Evolutionary conservation across 345 rosid genomes (phyloP), one percentile per base, ranked within the genome.

Genomic region (Populus simonii): DNA sequence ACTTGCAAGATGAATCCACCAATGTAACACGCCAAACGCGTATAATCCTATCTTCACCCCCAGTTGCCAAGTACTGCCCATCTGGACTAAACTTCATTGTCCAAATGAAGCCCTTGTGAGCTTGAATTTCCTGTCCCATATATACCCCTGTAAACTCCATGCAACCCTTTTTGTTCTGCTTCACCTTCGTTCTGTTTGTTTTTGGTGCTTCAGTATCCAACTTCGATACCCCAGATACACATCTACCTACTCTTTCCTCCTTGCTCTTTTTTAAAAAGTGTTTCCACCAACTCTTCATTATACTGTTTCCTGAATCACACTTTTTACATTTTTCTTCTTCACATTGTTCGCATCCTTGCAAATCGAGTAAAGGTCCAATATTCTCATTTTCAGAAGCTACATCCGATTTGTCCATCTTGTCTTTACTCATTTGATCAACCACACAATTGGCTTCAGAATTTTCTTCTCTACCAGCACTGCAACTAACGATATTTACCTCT

Each of bases 51-150:
- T 93, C 99, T 80, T 88, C 93, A 6, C 99, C 99, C 45, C 96
- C 98, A 0, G 88, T 95, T 1, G 97, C 98, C 80, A 95, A 81
- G 68, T 76, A 93, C 72, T 79, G 86, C 17, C 98, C 97, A 78
- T 89, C 92, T n/a, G 97, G 90, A 69, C 97, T 95, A 75, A 93
- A 95, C 90, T 93, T 95, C 84, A 95, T 84, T 15, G 89, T 51
- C 90, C 89, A 85, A 80, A 93, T 92, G 74, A 68, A 80, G 75
- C 99, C 93, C 1, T 79, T 87, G 78, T 93, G 99, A 78, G 93
- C 99, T 78, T 80, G 83, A 78, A 95, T 84, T 79, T 93, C 91
- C 81, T 93, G 96, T 51, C 81, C 84, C 35, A 62, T 72, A 65
- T 79, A 90, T 72, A 89, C 73, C 62, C 90, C 98, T 7, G 97